These are phyloP conservation scores for Clohesyomyces aquaticus DNA, from an alignment of 495 filamentous ascomycete species.

Conservation along the genomic window DNA sequence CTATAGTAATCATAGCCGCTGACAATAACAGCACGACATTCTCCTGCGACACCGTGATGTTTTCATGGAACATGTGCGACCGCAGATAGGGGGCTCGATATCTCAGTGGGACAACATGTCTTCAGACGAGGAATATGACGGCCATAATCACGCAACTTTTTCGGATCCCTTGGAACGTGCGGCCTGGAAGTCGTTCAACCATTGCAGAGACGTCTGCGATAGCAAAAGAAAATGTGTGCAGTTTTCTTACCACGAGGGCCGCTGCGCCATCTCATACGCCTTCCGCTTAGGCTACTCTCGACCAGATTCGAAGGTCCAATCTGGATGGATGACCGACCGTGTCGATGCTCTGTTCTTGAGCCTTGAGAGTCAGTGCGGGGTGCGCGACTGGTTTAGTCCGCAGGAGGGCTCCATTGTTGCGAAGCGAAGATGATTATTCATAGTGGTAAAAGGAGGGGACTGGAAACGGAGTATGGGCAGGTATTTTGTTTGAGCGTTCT, in stretches of 20 bases:
- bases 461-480: background rate
- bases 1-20: constrained; percentile 11
- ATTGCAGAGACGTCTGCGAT: constrained; percentile 31
- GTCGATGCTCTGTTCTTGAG: constrained; percentile 25
- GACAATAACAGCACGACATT: constrained; percentile 24
- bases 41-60: constrained; percentile 37
- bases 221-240: constrained; percentile 26
- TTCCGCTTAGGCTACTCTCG: constrained; percentile 27
- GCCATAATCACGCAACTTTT: constrained; percentile 12
- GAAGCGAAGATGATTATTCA: constrained; percentile 3
- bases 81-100: constrained; percentile 9
- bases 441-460: background rate
- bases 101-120: constrained; percentile 35
- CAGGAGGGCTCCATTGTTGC: constrained; percentile 8
- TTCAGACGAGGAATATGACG: constrained; percentile 25
- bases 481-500: constrained; percentile 20
- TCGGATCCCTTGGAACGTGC: constrained; percentile 13
- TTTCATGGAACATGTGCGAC: constrained; percentile 27
- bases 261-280: constrained; percentile 11
- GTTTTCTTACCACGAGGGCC: constrained; percentile 20
- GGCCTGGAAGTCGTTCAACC: constrained; percentile 30
- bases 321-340: constrained; percentile 28
- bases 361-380: constrained; percentile 24
- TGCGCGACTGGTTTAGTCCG: constrained; percentile 30
- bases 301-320: background rate